Evolutionary conservation across 495 filamentous ascomycete genomes (phyloP), one percentile per base, ranked within the genome.

Genomic region (Aspergillus ostianus): DNA sequence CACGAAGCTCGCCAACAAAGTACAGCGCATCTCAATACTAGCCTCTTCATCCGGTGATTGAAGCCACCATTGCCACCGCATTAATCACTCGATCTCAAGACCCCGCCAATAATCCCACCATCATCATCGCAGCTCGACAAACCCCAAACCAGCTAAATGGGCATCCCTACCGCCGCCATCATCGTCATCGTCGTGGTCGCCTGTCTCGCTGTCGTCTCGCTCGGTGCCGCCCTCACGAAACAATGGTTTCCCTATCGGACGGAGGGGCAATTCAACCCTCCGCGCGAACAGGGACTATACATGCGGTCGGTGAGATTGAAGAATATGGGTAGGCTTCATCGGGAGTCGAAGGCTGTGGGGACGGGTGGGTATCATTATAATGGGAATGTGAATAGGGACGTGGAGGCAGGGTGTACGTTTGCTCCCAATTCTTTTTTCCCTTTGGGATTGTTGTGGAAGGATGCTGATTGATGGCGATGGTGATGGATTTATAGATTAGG

Each of bases 161-260:
- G 36, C 10, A 41, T 78, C 58, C 64, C 67, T 52, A 64, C 56
- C 32, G 47, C 68, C 12, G 74, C 73, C 45, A 65, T 78, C 62
- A 78, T 78, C 53, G 76, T 77, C 51, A 76, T 78, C 56, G 74
- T 78, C 48, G 70, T 78, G 18, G 72, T 73, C 51, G 69, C 58
- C 58, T 78, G 73, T 32, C 65, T 78, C 30, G 73, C 66, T 46
- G 47, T 65, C 17, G 73, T 73, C 17, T 68, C 69, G 4, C 55
- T 80, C 27, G 67, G 69, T 19, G 74, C 73, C 41, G 70, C 74
- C 1, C 57, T 76, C 49, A 69, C 69, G 63, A 65, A 64, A 4
- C 68, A 73, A 55, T 70, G 69, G 53, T 64, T 58, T n/a, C 74
- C 74, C 15, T 51, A 49, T 27, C 68, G 67, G 1, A 50, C 59